Evolutionary conservation across 1,284 basidiomycete genomes (phyloP).

Genomic region (Heterobasidion irregulare): DNA sequence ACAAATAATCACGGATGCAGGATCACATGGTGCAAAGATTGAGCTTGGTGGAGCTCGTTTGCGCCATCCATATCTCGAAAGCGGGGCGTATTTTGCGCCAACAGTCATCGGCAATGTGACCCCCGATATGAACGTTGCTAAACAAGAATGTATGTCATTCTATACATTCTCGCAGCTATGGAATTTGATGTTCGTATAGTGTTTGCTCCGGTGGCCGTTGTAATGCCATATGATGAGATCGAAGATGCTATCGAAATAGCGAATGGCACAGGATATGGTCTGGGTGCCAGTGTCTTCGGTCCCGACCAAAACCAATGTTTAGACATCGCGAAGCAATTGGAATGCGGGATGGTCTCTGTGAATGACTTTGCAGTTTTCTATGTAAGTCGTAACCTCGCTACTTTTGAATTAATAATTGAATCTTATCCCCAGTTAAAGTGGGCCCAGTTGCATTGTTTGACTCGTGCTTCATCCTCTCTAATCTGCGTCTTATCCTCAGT

Average conservation of each 20-base stretch:
- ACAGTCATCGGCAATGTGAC: constrained; percentile 82
- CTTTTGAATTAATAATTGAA: constrained; percentile 3
- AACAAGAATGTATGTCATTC: constrained; percentile 60
- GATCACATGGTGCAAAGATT: constrained; percentile 64
- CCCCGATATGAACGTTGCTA: constrained; percentile 69
- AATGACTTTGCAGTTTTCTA: constrained; percentile 96
- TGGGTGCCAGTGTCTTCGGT: constrained; percentile 97
- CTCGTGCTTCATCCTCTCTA: neutral
- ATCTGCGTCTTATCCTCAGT: constrained; percentile 29
- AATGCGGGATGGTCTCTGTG: constrained; percentile 95
- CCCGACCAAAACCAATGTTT: constrained; percentile 68
- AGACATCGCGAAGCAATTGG: constrained; percentile 68
- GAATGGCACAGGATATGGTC: constrained; percentile 80
- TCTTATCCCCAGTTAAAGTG: constrained; percentile 47
- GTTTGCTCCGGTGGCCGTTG: constrained; percentile 83
- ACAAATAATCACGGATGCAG: constrained; percentile 57
- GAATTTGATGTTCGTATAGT: constrained; percentile 34
- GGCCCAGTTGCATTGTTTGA: constrained; percentile 15
- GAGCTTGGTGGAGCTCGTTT: constrained; percentile 61
- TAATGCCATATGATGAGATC: constrained; percentile 75
- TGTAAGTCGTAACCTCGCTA: constrained; percentile 36
- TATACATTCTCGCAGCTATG: neutral
- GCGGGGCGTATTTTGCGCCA: constrained; percentile 79
- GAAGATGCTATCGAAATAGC: constrained; percentile 83
- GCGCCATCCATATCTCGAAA: constrained; percentile 54